phyloP scores from a whole-genome alignment of 225 moss, liverwort and hornwort genomes.

The Lunularia cruciata region DNA sequence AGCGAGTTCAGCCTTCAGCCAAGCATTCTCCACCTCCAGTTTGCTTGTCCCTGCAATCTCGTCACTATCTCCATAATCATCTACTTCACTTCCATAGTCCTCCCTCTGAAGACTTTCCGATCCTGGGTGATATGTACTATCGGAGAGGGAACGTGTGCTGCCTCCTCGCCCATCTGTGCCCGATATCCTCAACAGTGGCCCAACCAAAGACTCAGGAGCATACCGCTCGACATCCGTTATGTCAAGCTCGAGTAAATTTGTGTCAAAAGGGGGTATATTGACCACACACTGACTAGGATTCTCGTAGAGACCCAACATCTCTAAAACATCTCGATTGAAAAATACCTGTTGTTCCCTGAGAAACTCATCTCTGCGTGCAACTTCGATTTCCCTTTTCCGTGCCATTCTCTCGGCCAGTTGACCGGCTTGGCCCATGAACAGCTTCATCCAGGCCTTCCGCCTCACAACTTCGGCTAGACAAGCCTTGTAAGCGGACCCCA shows the following conservation, averaged over 20 bases:
- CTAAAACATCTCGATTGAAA: conserved; percentile 76
- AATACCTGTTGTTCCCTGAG: conserved; percentile 68
- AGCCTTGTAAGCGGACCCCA: conserved; percentile 90
- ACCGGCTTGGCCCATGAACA: conserved; percentile 98
- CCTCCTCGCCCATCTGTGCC: conserved; percentile 62
- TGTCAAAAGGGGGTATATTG: conserved; percentile 93
- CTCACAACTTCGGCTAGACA: conserved; percentile 92
- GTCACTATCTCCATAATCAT: conserved; percentile 62
- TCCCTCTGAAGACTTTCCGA: conserved; percentile 51
- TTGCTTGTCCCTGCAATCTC: conserved; percentile 96
- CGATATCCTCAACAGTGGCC: conserved; percentile 59
- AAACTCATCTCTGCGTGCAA: conserved; percentile 83
- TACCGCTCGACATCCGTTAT: conserved; percentile 83
- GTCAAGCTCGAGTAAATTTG: conserved; percentile 80
- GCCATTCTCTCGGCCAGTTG: conserved; percentile 96
- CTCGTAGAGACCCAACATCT: conserved; percentile 87
- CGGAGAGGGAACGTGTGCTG: conserved; percentile 55
- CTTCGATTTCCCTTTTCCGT: conserved; percentile 89
- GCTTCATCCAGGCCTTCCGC: conserved; percentile 88
- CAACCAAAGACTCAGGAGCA: conserved; percentile 88
- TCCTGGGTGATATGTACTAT: conserved; percentile 59
- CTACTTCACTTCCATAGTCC: conserved; percentile 56
- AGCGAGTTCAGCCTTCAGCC: conserved; percentile 95
- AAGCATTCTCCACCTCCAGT: conserved; percentile 95
- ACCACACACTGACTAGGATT: conserved; percentile 97